Conservation (phyloP, 805 yeast genomes). For the Yueomyces sinensis region DNA sequence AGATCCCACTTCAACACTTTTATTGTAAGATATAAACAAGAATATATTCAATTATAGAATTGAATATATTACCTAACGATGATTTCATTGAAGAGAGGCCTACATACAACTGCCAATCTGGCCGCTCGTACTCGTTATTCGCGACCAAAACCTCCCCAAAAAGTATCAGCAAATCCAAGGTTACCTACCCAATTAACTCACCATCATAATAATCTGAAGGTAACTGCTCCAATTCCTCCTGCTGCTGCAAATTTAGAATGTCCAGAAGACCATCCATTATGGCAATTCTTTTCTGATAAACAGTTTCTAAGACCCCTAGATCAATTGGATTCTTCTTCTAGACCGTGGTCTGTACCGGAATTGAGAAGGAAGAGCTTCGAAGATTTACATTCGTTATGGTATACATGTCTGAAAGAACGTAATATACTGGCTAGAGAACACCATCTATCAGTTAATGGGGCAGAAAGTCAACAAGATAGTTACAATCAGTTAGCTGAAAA, state of each 20-base stretch:
- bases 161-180: slow-evolving; percentile 13
- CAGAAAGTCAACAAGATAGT: slow-evolving; percentile 24
- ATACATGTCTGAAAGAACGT: slow-evolving; percentile 68
- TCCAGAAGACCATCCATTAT: slow-evolving; percentile 80
- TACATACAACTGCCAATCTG: no score
- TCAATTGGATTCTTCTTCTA: slow-evolving; percentile 41
- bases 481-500: slow-evolving; percentile 24
- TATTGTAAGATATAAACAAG: no score
- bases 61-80: no score
- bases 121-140: slow-evolving; percentile 33
- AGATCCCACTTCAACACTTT: no score
- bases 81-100: no score
- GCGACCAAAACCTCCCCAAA: slow-evolving; percentile 20
- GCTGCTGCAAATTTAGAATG: slow-evolving; percentile 58
- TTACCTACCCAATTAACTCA: slow-evolving; percentile 17
- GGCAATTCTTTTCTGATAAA: slow-evolving; percentile 75
- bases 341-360: slow-evolving; percentile 83
- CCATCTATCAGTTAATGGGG: slow-evolving; percentile 37
- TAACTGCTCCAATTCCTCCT: slow-evolving; percentile 80
- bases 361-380: slow-evolving; percentile 83
- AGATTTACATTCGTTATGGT: slow-evolving; percentile 88
- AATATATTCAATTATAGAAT: no score
- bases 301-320: slow-evolving; percentile 45
- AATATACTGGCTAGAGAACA: slow-evolving; percentile 68
- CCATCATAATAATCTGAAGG: slow-evolving; percentile 27